Conservation (phyloP, 176 grass and related monocot genomes). For the Carex parvula region DNA sequence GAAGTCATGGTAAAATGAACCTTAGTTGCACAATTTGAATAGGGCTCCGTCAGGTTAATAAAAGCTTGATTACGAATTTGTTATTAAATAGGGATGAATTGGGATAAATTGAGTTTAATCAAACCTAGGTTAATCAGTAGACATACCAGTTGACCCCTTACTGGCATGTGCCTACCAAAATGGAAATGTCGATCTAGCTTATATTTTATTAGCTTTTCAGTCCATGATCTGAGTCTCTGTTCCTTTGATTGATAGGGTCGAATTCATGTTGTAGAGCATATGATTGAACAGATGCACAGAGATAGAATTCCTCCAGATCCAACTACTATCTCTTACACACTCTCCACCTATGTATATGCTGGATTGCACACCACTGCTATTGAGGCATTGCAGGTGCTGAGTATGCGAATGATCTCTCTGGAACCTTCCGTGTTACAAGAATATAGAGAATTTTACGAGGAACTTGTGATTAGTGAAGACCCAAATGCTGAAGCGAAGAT, state of each 20-base stretch:
- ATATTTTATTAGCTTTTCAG: conserved; percentile 21
- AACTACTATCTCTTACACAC: conserved; percentile 48
- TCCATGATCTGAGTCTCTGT: not conserved
- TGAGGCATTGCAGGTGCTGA: conserved; percentile 70
- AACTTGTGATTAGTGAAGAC: conserved; percentile 78
- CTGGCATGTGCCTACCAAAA: not conserved
- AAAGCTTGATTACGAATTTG: not conserved
- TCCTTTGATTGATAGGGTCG: conserved; percentile 41
- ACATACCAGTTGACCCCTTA: not conserved
- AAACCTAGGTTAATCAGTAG: not conserved
- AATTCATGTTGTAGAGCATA: conserved; percentile 65
- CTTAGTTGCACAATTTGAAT: not conserved
- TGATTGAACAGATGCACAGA: conserved; percentile 53
- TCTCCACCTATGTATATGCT: conserved; percentile 53
- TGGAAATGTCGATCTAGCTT: conserved; percentile 13
- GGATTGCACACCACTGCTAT: conserved; percentile 54
- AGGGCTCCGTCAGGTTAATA: not conserved
- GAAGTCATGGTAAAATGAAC: not conserved
- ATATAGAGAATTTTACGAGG: conserved; percentile 46
- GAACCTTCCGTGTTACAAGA: conserved; percentile 38
- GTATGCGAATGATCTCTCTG: conserved; percentile 71
- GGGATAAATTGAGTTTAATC: not conserved
- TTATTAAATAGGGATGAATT: not conserved
- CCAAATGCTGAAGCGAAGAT: conserved; percentile 53
- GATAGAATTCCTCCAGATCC: conserved; percentile 63